Evolutionary conservation across 352 stramenopile species (phyloP).

Genomic region (Phytophthora sojae): DNA sequence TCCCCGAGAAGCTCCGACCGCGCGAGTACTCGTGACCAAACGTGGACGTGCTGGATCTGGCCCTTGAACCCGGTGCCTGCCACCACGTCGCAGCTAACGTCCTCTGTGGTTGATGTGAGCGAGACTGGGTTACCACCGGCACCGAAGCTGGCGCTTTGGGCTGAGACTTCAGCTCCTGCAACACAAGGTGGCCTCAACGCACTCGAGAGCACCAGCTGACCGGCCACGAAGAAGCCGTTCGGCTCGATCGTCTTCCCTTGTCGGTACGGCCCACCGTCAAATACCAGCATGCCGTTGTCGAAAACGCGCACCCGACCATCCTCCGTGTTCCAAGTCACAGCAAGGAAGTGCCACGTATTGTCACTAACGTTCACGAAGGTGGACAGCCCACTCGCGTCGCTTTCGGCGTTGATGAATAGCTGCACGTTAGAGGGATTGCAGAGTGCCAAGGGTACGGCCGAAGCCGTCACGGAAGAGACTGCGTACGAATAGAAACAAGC

Average conservation of each 20-base stretch:
- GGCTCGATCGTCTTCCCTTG: constrained; percentile 33
- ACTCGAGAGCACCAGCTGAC: constrained; percentile 46
- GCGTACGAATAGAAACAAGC: constrained; percentile 67
- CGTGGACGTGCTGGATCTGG: constrained; percentile 65
- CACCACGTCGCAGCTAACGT: constrained; percentile 41
- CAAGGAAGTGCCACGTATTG: constrained; percentile 75
- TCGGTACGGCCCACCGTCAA: constrained; percentile 72
- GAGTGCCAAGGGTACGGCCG: constrained; percentile 49
- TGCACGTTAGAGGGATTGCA: constrained; percentile 73
- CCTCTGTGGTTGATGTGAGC: constrained; percentile 7
- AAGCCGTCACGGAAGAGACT: constrained; percentile 1
- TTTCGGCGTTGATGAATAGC: constrained; percentile 52
- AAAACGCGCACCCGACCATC: constrained; percentile 65
- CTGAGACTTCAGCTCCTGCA: constrained; percentile 1
- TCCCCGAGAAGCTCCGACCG: constrained; percentile 61
- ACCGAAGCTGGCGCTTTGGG: constrained; percentile 1
- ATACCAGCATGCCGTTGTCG: constrained; percentile 76
- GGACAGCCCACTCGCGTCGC: constrained; percentile 32
- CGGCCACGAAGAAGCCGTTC: constrained; percentile 54
- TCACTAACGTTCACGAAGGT: constrained; percentile 78
- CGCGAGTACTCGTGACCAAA: constrained; percentile 61
- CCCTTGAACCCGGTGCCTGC: constrained; percentile 42
- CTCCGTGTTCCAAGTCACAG: constrained; percentile 58
- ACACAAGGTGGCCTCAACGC: constrained; percentile 14
- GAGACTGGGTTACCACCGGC: neutral